Base-by-base conservation (phyloP, 2,329 filamentous ascomycete species). In the Fusarium papillatum region DNA sequence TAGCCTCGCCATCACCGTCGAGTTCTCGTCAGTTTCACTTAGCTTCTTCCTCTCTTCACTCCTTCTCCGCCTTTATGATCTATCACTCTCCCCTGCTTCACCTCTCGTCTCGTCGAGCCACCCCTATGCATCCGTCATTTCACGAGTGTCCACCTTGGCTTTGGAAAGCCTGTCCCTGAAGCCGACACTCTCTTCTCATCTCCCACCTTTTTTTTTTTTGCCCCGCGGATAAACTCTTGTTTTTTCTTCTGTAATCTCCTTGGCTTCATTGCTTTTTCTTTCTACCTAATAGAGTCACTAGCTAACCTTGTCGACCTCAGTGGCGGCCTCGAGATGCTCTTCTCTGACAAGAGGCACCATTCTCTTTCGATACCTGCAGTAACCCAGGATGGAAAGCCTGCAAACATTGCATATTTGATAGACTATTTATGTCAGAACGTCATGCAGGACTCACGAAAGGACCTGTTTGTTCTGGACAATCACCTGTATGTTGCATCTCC, bases 311-410 rank as follows among this genome's bases (percentile, higher is more conserved):
- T 69, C 55, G 63, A 57, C 75, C 39, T 57, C 78, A 96, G 97
- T 76, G 97, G 97, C 73, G 97, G 97, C 26, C 90, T 99, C 22
- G 97, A 99, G 86, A 94, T 98, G 87, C 93, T 99, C 76, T 99
- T 99, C 86, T 92, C 93, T 38, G 93, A 98, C 82, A 88, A 95
- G 84, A 91, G 93, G 68, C 93, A 92, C 78, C 94, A 96, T 82
- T 86, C 88, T 26, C 83, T 99, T 57, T 85, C 88, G 5, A 84
- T 98, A 50, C 95, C 96, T 24, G 85, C 89, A 36, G 88, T 82
- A 67, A 89, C 93, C 80, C 85, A 88, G 65, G 85, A 90, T 71
- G 92, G 92, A 61, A 86, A 87, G 68, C 88, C 91, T 13, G 86
- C 92, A 65, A 97, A 90, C 63, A 91, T 98, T 66, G 92, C 91